Evolutionary conservation across 371 early-diverging fungal genomes (phyloP).

Genomic region (Zancudomyces culisetae): DNA sequence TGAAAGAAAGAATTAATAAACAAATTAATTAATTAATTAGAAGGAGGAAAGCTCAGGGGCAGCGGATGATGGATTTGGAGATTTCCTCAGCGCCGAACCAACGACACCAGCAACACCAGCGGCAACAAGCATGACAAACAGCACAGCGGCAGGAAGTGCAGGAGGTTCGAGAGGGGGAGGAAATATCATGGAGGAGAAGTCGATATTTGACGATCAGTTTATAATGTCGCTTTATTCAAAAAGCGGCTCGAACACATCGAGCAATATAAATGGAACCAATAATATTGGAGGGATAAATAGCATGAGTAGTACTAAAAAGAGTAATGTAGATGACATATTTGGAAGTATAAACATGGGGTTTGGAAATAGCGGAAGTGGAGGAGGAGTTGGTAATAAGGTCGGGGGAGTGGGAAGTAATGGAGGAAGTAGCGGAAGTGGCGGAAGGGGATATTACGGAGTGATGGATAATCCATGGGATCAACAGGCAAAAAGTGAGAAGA

Average conservation of each 20-base stretch:
- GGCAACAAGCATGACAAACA: constrained; percentile 1
- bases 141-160: constrained; percentile 3
- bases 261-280: not conserved
- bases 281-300: not conserved
- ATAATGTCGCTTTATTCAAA: constrained; percentile 25
- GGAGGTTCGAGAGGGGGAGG: not conserved
- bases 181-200: constrained; percentile 6
- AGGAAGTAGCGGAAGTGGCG: too few relatives aligned
- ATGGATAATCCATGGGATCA: too few relatives aligned
- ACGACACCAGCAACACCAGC: not conserved
- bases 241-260: not conserved
- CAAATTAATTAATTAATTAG: too few relatives aligned
- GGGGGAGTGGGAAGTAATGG: too few relatives aligned
- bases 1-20: too few relatives aligned
- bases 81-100: constrained; percentile 15
- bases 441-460: too few relatives aligned
- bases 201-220: constrained; percentile 18
- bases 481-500: too few relatives aligned
- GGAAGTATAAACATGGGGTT: constrained; percentile 3
- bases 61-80: constrained; percentile 22
- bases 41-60: too few relatives aligned
- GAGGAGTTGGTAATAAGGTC: constrained; percentile 6
- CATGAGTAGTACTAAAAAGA: not conserved
- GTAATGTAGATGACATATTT: not conserved
- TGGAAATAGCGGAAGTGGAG: too few relatives aligned